Evolutionary conservation across 768 basidiomycete genomes (phyloP).

Genomic region (Mycena crocata): DNA sequence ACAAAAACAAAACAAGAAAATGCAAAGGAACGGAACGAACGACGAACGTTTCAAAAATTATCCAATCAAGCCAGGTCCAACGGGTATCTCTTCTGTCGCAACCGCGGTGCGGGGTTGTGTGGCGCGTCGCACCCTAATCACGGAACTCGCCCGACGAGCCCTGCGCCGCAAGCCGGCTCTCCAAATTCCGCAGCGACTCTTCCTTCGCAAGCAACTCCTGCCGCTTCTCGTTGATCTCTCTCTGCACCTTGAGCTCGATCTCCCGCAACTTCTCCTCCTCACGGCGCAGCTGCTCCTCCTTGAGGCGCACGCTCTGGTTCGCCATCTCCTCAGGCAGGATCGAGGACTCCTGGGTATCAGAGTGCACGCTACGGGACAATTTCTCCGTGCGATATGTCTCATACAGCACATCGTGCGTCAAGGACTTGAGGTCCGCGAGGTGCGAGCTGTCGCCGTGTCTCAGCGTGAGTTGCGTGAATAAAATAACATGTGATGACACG

Average conservation of each 20-base stretch:
- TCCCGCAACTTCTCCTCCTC: conserved; percentile 99
- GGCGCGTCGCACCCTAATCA: conserved; percentile 52
- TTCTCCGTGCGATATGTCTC: conserved; percentile 99
- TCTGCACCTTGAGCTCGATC: conserved; percentile 97
- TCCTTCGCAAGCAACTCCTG: conserved; percentile 93
- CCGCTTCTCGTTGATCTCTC: conserved; percentile 97
- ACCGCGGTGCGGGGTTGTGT: not conserved
- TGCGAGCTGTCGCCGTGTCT: conserved; percentile 78
- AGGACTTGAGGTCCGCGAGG: conserved; percentile 91
- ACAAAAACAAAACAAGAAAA: conserved; percentile 35
- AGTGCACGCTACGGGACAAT: conserved; percentile 87
- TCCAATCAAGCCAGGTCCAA: conserved; percentile 22
- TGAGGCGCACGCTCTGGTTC: conserved; percentile 95
- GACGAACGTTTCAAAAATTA: conserved; percentile 37
- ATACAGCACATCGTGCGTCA: conserved; percentile 94
- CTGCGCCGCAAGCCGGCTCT: conserved; percentile 91
- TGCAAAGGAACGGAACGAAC: conserved; percentile 47
- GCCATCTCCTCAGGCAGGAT: conserved; percentile 97
- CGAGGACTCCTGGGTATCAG: conserved; percentile 87
- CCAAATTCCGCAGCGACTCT: conserved; percentile 65
- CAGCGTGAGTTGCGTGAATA: not conserved
- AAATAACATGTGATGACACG: conserved; percentile 33
- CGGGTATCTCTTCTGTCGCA: conserved; percentile 20
- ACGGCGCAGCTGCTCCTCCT: conserved; percentile 96
- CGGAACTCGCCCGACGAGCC: conserved; percentile 86